These are phyloP conservation scores for Raphanus hybrid DNA, from an alignment of 441 rosid genomes.

Conservation along the genomic window DNA sequence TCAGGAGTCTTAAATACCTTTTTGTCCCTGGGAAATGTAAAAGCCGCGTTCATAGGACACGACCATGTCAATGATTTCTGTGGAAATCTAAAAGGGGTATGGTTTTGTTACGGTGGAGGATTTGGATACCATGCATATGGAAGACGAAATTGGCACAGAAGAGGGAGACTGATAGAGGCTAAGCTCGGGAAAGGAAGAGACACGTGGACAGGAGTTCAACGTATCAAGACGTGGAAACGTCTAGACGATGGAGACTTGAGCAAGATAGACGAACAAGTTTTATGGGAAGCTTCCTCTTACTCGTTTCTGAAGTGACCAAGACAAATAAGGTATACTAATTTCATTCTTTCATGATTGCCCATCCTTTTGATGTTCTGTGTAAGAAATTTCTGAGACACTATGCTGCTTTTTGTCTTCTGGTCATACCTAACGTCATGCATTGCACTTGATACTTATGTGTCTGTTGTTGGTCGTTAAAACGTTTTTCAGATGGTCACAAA, in stretches of 20 bases:
- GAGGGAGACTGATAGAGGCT: slow-evolving; percentile 68
- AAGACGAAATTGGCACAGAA: slow-evolving; percentile 71
- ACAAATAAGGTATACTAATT: slow-evolving; percentile 3
- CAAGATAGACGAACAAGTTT: slow-evolving; percentile 74
- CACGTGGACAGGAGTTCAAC: slow-evolving; percentile 71
- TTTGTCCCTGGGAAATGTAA: slow-evolving; percentile 76
- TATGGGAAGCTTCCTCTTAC: slow-evolving; percentile 61
- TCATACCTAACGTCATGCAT: neutral
- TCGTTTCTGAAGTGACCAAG: slow-evolving; percentile 20
- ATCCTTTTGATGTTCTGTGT: slow-evolving; percentile 26
- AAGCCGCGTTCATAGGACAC: slow-evolving; percentile 87
- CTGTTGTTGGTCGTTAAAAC: slow-evolving; percentile 17
- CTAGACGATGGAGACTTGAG: slow-evolving; percentile 70
- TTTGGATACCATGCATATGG: slow-evolving; percentile 94
- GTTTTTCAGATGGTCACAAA: slow-evolving; percentile 36
- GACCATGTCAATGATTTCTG: slow-evolving; percentile 91
- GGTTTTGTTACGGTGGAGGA: slow-evolving; percentile 97
- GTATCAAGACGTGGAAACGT: slow-evolving; percentile 77
- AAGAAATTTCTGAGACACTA: slow-evolving; percentile 4
- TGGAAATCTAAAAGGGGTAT: slow-evolving; percentile 72
- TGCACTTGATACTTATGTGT: slow-evolving; percentile 4
- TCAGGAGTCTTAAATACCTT: slow-evolving; percentile 54
- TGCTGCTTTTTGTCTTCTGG: neutral
- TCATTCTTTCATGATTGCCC: neutral
- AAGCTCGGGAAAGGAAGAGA: slow-evolving; percentile 61